A percentile compares a stretch with the other conserved stretches of the same genome.
These are phyloP conservation scores for Dissophora globulifera DNA, from an alignment of 192 early-diverging fungal genomes.

Conservation along the genomic window DNA sequence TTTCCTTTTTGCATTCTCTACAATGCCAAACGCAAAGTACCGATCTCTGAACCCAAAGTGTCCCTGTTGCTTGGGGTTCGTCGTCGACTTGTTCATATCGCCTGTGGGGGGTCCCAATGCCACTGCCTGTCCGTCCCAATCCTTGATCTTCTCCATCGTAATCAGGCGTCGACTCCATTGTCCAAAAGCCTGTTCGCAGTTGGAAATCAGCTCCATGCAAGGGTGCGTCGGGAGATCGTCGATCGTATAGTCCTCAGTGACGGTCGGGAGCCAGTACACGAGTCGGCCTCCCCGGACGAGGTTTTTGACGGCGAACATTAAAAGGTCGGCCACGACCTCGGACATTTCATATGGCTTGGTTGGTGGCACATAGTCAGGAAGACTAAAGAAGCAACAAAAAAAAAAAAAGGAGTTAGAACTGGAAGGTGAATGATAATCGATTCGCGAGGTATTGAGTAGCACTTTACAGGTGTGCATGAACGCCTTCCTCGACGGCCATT, in stretches of 20 bases:
- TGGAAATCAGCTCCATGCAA: constrained; percentile 81
- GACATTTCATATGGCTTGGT: constrained; percentile 96
- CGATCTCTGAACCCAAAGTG: constrained; percentile 50
- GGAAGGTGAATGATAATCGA: too few species aligned
- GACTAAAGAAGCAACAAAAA: constrained; percentile 45
- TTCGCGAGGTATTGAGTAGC: too few species aligned
- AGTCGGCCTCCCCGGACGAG: constrained; percentile 85
- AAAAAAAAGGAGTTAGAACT: background rate
- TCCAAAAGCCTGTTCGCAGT: constrained; percentile 96
- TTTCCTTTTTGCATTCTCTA: constrained; percentile 51
- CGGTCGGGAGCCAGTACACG: constrained; percentile 96
- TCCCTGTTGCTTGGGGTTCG: constrained; percentile 17
- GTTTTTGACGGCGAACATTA: constrained; percentile 83
- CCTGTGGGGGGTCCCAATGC: constrained; percentile 28
- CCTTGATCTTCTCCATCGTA: constrained; percentile 90
- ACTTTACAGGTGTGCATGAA: constrained; percentile 58
- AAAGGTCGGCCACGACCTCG: constrained; percentile 84
- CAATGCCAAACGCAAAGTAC: constrained; percentile 38
- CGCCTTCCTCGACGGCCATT: constrained; percentile 55
- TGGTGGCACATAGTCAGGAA: constrained; percentile 84
- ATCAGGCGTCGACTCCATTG: constrained; percentile 92
- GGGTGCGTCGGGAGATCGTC: constrained; percentile 88
- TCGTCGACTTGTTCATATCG: constrained; percentile 51
- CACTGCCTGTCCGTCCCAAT: constrained; percentile 45
- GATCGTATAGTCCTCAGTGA: constrained; percentile 84